A percentile compares a stretch with the other conserved stretches of the same genome.
These are phyloP conservation scores for Candida sanyaensis DNA, from an alignment of 1,139 yeast genomes.

Conservation along the genomic window DNA sequence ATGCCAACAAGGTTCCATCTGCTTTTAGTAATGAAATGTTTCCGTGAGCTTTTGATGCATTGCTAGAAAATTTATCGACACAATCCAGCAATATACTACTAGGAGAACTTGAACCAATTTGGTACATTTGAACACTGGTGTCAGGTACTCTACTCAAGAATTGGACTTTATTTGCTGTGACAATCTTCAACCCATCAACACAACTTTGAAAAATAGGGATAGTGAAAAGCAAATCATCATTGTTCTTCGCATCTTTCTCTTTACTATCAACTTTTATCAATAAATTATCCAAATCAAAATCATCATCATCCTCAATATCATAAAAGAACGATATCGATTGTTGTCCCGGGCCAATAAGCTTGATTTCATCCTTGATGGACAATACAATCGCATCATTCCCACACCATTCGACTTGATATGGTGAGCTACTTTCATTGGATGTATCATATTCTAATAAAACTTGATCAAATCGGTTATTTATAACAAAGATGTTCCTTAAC, in stretches of 20 bases:
- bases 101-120: slow-evolving; percentile 82
- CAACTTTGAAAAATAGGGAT: slow-evolving; percentile 51
- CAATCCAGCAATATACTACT: slow-evolving; percentile 84
- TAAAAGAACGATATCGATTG: slow-evolving; percentile 53
- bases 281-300: slow-evolving; percentile 26
- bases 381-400: slow-evolving; percentile 78
- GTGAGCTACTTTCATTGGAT: slow-evolving; percentile 35
- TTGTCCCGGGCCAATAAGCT: slow-evolving; percentile 72
- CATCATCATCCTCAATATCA: slow-evolving; percentile 40
- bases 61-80: slow-evolving; percentile 65
- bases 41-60: slow-evolving; percentile 84
- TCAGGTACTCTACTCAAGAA: slow-evolving; percentile 66
- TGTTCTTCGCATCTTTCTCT: background rate
- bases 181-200: slow-evolving; percentile 69
- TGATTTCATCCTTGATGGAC: slow-evolving; percentile 62
- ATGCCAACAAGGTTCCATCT: slow-evolving; percentile 52
- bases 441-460: slow-evolving; percentile 54
- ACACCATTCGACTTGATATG: slow-evolving; percentile 71
- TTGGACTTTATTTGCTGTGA: slow-evolving; percentile 61
- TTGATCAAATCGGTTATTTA: slow-evolving; percentile 51
- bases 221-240: slow-evolving; percentile 29
- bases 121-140: slow-evolving; percentile 62
- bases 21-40: slow-evolving; percentile 61
- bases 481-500: slow-evolving; percentile 51
- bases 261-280: slow-evolving; percentile 15